A percentile compares a stretch with the other conserved stretches of the same genome.
These are phyloP conservation scores for Penicillium freii DNA, from an alignment of 2,329 filamentous ascomycete genomes.

Conservation along the genomic window DNA sequence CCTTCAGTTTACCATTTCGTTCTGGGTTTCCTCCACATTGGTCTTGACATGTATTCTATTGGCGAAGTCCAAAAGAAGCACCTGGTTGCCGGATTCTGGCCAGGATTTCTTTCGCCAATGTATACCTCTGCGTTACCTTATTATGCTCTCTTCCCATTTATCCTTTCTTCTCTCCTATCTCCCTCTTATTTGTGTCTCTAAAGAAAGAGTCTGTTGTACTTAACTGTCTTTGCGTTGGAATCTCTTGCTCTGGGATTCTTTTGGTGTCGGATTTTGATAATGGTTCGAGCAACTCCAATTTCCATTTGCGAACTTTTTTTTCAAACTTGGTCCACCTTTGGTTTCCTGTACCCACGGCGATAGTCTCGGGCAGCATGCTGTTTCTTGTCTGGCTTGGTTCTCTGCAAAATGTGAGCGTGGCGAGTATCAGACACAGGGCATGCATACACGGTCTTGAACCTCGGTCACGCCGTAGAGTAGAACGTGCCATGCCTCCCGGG, in stretches of 20 bases:
- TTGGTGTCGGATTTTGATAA: constrained; percentile 26
- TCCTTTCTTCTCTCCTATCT: constrained; percentile 9
- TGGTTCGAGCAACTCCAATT: constrained; percentile 30
- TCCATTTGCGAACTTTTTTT: constrained; percentile 23
- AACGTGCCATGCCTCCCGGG: not conserved
- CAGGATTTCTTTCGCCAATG: constrained; percentile 18
- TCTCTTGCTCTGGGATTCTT: constrained; percentile 13
- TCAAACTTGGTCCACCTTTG: not conserved
- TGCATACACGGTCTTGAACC: constrained; percentile 13
- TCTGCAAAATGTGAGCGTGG: constrained; percentile 15
- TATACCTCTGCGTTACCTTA: constrained; percentile 18
- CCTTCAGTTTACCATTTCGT: constrained; percentile 28
- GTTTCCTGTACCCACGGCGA: not conserved
- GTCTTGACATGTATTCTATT: constrained; percentile 28
- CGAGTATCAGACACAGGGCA: constrained; percentile 17
- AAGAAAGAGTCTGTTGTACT: constrained; percentile 27
- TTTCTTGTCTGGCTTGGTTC: not conserved
- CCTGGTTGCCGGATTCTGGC: constrained; percentile 22
- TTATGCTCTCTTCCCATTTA: constrained; percentile 16
- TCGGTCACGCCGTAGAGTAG: not conserved
- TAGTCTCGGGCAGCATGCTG: not conserved
- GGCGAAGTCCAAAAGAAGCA: constrained; percentile 17
- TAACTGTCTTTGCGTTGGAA: constrained; percentile 23
- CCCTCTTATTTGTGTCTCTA: constrained; percentile 15
- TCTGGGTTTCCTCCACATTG: constrained; percentile 36